Conservation (phyloP, 2,329 filamentous ascomycete genomes). For the Fonsecaea pedrosoi region DNA sequence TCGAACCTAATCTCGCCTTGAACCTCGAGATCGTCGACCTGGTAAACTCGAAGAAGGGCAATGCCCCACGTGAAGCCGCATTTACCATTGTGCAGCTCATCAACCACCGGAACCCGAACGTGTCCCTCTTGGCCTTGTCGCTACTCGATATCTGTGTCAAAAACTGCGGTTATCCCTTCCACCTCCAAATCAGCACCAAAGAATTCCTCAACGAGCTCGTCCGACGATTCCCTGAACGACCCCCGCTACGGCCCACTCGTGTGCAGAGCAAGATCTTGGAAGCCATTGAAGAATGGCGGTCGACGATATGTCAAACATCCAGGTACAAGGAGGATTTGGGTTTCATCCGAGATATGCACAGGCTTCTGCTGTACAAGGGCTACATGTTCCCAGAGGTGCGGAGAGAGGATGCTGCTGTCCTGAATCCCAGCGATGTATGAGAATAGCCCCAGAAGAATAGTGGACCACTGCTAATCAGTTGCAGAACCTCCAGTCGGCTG, state of each 20-base stretch:
- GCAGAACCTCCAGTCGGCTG: conserved; percentile 90
- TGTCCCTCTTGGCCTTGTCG: conserved; percentile 78
- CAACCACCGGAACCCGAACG: conserved; percentile 96
- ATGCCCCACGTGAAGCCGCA: conserved; percentile 91
- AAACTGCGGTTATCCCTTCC: conserved; percentile 99
- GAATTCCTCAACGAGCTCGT: conserved; percentile 99
- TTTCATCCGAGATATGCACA: conserved; percentile 97
- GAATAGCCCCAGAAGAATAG: not conserved
- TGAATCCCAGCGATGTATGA: conserved; percentile 95
- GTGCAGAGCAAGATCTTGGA: conserved; percentile 94
- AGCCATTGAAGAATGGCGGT: conserved; percentile 96
- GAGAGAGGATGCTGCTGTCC: conserved; percentile 89
- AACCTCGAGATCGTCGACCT: conserved; percentile 96
- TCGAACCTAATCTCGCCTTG: conserved; percentile 94
- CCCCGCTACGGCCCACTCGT: conserved; percentile 81
- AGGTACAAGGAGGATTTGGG: conserved; percentile 96
- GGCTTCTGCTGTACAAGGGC: conserved; percentile 92
- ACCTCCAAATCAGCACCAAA: conserved; percentile 97
- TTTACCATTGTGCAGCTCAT: conserved; percentile 91
- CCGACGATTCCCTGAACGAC: conserved; percentile 90
- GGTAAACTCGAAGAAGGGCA: conserved; percentile 97
- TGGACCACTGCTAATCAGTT: conserved; percentile 41
- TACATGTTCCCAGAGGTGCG: conserved; percentile 94
- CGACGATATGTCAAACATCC: conserved; percentile 97
- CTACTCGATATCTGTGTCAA: conserved; percentile 99